phyloP scores from a whole-genome alignment of 148 eudicot genomes.

The Polygonum maritimum region DNA sequence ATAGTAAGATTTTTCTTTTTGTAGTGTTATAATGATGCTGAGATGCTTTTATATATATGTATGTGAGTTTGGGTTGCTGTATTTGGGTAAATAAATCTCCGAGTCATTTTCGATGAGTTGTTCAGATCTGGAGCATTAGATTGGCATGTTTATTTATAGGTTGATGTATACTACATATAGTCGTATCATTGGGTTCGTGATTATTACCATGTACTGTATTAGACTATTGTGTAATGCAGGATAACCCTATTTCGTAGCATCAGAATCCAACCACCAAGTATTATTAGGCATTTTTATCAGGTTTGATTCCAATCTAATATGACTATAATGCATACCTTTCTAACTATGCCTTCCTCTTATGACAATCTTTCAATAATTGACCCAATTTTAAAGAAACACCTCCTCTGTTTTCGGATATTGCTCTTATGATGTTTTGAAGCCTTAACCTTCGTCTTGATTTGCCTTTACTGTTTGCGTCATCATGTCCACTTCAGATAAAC shows the following conservation, averaged over 20 bases:
- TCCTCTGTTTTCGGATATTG: neutral
- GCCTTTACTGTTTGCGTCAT: neutral
- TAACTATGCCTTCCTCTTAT: too few species aligned
- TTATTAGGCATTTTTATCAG: too few species aligned
- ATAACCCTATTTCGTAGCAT: neutral
- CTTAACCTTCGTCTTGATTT: neutral
- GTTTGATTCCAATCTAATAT: too few species aligned
- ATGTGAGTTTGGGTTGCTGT: slow-evolving; percentile 1
- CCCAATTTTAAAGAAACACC: too few species aligned
- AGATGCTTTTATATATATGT: neutral
- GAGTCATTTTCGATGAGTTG: slow-evolving; percentile 4
- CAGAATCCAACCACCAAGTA: too few species aligned
- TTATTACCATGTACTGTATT: neutral
- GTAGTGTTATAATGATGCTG: neutral
- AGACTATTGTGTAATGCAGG: neutral
- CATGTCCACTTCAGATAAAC: neutral
- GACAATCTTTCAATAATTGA: too few species aligned
- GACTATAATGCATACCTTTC: too few species aligned
- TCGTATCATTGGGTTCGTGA: neutral
- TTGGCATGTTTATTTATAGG: neutral
- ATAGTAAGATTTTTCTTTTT: neutral
- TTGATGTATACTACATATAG: neutral
- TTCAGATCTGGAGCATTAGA: slow-evolving; percentile 1
- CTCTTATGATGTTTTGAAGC: too few species aligned
- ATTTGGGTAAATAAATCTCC: neutral